These are phyloP conservation scores for Tulasnella sp. DNA, from an alignment of 768 basidiomycete genomes.

Conservation along the genomic window DNA sequence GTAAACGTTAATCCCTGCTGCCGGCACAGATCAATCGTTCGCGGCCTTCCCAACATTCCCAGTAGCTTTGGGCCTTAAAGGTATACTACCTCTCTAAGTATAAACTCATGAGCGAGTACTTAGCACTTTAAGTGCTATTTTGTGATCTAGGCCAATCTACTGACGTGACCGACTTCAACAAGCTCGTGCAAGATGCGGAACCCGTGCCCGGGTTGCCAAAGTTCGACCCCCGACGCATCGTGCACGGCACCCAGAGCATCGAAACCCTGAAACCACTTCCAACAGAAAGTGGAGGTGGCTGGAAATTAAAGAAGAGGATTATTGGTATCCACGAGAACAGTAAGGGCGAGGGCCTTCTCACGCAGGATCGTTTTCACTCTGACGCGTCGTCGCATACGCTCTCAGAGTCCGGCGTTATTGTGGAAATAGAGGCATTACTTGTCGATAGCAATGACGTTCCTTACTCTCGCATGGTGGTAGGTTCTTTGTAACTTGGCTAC, in stretches of 20 bases:
- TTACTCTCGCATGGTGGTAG: slow-evolving; percentile 63
- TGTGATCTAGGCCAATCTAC: slow-evolving; percentile 47
- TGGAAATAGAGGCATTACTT: slow-evolving; percentile 61
- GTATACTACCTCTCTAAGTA: slow-evolving; percentile 34
- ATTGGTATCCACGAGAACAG: slow-evolving; percentile 75
- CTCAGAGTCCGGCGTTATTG: slow-evolving; percentile 64
- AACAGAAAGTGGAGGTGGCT: slow-evolving; percentile 68
- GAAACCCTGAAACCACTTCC: slow-evolving; percentile 78
- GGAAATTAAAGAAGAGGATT: slow-evolving; percentile 65
- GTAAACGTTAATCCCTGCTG: not conserved
- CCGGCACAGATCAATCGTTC: slow-evolving; percentile 56
- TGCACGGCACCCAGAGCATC: slow-evolving; percentile 76
- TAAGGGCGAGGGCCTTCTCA: slow-evolving; percentile 40
- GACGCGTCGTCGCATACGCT: slow-evolving; percentile 35
- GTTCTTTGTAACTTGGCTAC: not conserved
- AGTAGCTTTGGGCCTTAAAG: slow-evolving; percentile 71
- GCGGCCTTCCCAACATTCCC: slow-evolving; percentile 82
- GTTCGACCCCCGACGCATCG: slow-evolving; percentile 65
- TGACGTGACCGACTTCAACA: slow-evolving; percentile 68
- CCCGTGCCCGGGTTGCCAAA: slow-evolving; percentile 63
- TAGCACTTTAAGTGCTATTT: not conserved
- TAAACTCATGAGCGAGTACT: not conserved
- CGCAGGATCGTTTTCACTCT: not conserved
- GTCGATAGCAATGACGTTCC: slow-evolving; percentile 58
- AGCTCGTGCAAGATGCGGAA: slow-evolving; percentile 41